A percentile compares a stretch with the other conserved stretches of the same genome.
These are phyloP conservation scores for Saccharomycopsis babjevae DNA, from an alignment of 805 yeast species.

Conservation along the genomic window DNA sequence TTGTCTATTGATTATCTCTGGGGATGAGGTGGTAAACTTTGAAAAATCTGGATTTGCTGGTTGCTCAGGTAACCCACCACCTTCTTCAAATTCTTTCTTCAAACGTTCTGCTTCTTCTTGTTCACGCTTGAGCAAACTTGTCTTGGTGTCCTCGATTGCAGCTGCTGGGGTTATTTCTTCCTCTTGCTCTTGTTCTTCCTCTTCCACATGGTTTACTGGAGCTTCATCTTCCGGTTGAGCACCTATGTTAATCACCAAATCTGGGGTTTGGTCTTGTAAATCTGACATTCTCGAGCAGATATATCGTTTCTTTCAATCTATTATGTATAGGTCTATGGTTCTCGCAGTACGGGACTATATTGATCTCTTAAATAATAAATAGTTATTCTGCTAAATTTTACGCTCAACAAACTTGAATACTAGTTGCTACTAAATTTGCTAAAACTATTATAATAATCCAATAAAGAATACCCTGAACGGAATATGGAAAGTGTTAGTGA, in stretches of 20 bases:
- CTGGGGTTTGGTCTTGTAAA: constrained; percentile 77
- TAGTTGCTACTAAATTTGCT: no score
- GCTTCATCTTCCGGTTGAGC: constrained; percentile 31
- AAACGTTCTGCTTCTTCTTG: constrained; percentile 63
- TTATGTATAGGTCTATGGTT: no score
- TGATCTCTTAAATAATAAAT: no score
- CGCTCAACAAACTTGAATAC: no score
- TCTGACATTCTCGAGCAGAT: constrained; percentile 28
- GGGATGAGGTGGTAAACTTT: constrained; percentile 74
- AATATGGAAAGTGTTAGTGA: neutral
- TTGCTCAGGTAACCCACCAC: constrained; percentile 97
- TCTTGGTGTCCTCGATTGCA: constrained; percentile 33
- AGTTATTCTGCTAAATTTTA: no score
- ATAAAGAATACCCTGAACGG: neutral
- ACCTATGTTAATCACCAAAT: constrained; percentile 61
- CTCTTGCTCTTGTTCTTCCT: constrained; percentile 30
- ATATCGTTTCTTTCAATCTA: neutral
- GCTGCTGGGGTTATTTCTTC: constrained; percentile 25
- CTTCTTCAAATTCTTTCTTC: constrained; percentile 82
- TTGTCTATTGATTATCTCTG: constrained; percentile 96
- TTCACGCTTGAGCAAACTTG: constrained; percentile 67
- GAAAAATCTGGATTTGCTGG: constrained; percentile 82
- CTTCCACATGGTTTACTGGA: constrained; percentile 34
- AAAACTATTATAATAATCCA: neutral
- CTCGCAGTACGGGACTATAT: no score